phyloP scores from a whole-genome alignment of 2,329 filamentous ascomycete genomes.

The Penicillium sp. region DNA sequence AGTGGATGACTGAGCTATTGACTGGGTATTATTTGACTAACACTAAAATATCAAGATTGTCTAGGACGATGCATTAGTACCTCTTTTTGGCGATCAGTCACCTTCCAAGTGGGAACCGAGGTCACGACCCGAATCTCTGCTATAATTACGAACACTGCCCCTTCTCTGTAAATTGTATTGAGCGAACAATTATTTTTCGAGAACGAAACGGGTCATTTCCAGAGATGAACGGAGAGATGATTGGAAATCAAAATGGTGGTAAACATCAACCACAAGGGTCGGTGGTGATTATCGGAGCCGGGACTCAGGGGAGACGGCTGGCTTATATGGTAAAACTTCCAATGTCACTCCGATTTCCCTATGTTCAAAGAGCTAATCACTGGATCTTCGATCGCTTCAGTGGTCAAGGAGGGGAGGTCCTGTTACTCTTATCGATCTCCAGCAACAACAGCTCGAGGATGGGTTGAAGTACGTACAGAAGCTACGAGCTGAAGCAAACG shows the following conservation, averaged over 20 bases:
- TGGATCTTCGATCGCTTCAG: constrained; percentile 1
- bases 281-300: constrained; percentile 28
- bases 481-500: constrained; percentile 17
- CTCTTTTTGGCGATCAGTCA: background rate
- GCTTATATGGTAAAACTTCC: constrained; percentile 35
- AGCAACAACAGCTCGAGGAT: constrained; percentile 28
- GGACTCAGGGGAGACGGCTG: constrained; percentile 37
- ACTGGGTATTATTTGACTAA: background rate
- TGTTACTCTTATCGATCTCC: constrained; percentile 32
- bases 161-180: background rate
- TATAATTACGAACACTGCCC: background rate
- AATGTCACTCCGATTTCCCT: background rate
- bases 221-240: background rate
- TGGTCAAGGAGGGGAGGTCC: constrained; percentile 35
- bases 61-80: background rate
- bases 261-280: background rate
- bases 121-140: background rate
- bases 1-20: background rate
- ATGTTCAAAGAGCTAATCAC: background rate
- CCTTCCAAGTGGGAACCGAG: background rate
- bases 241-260: background rate
- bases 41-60: background rate
- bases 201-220: background rate
- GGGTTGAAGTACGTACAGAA: constrained; percentile 28
- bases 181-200: background rate